phyloP scores from a whole-genome alignment of 1,284 basidiomycete species.

The Phellopilus nigrolimitatus region DNA sequence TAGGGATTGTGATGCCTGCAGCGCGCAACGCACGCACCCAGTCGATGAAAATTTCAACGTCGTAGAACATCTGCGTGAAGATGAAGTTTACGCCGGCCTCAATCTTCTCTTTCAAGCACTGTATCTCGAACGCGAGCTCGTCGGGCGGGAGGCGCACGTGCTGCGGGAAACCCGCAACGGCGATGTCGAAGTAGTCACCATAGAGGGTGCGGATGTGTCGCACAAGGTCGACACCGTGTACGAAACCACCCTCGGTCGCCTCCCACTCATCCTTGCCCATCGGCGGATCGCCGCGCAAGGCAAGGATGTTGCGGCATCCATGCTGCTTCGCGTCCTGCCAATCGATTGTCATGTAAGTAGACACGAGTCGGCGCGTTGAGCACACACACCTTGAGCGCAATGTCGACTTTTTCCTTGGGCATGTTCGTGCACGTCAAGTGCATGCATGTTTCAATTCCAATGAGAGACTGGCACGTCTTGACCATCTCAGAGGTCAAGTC shows the following conservation, averaged over 20 bases:
- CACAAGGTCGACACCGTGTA: constrained; percentile 88
- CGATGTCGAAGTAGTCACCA: constrained; percentile 91
- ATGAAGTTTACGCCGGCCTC: constrained; percentile 87
- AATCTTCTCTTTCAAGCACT: constrained; percentile 83
- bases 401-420: constrained; percentile 91
- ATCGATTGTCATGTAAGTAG: constrained; percentile 24
- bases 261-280: constrained; percentile 87
- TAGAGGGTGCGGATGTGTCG: constrained; percentile 77
- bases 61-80: constrained; percentile 97
- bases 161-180: constrained; percentile 89
- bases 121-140: constrained; percentile 81
- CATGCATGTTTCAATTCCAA: constrained; percentile 97
- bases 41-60: constrained; percentile 76
- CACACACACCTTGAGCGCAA: constrained; percentile 71
- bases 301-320: constrained; percentile 94
- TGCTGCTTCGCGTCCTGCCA: constrained; percentile 82
- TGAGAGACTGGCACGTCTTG: constrained; percentile 87
- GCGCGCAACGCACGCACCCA: constrained; percentile 84
- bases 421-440: constrained; percentile 99
- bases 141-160: constrained; percentile 56
- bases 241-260: constrained; percentile 83
- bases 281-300: constrained; percentile 92
- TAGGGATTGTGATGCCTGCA: constrained; percentile 88
- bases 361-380: constrained; percentile 20
- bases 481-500: constrained; percentile 94